These are phyloP conservation scores for Exophiala phaeomuriformis DNA, from an alignment of 2,329 filamentous ascomycete species.

Conservation along the genomic window DNA sequence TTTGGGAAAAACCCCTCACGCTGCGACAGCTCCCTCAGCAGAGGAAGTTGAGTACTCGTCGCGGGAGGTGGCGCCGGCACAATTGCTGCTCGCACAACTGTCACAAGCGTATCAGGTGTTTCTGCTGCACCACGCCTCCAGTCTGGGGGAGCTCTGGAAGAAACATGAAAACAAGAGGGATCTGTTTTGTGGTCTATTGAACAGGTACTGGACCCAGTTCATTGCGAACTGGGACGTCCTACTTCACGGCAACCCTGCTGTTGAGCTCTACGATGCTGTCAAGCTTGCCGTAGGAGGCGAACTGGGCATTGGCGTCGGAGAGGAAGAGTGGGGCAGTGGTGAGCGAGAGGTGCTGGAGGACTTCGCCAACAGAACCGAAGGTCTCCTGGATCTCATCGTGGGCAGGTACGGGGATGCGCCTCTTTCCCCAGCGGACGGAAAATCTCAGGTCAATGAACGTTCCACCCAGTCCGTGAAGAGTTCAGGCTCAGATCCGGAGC, in stretches of 20 bases:
- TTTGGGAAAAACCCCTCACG: conserved; percentile 3
- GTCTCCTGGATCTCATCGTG: conserved; percentile 79
- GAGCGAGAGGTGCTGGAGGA: conserved; percentile 90
- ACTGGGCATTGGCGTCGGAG: conserved; percentile 86
- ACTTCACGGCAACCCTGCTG: conserved; percentile 78
- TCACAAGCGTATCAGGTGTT: conserved; percentile 76
- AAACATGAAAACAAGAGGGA: conserved; percentile 49
- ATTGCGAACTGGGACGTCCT: conserved; percentile 72
- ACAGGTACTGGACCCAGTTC: conserved; percentile 73
- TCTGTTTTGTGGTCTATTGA: conserved; percentile 64
- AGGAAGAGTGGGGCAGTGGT: conserved; percentile 89
- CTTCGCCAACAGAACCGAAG: conserved; percentile 70
- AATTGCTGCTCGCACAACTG: conserved; percentile 71
- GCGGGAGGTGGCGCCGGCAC: conserved; percentile 77
- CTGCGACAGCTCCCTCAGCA: conserved; percentile 14
- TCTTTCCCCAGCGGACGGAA: conserved; percentile 24
- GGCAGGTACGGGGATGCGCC: conserved; percentile 67
- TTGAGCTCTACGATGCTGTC: conserved; percentile 70
- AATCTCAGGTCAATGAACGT: neutral
- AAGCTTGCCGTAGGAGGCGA: conserved; percentile 87
- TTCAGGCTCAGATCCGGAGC: conserved; percentile 28
- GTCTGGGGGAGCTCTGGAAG: conserved; percentile 62
- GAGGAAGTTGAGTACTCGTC: conserved; percentile 70
- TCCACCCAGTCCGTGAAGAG: no score
- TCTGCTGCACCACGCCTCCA: conserved; percentile 75